Percentiles rank a stretch among this genome's conserved stretches.
These are phyloP conservation scores for Phytomonas sp. DNA, from an alignment of 208 protist genomes.

Conservation along the genomic window DNA sequence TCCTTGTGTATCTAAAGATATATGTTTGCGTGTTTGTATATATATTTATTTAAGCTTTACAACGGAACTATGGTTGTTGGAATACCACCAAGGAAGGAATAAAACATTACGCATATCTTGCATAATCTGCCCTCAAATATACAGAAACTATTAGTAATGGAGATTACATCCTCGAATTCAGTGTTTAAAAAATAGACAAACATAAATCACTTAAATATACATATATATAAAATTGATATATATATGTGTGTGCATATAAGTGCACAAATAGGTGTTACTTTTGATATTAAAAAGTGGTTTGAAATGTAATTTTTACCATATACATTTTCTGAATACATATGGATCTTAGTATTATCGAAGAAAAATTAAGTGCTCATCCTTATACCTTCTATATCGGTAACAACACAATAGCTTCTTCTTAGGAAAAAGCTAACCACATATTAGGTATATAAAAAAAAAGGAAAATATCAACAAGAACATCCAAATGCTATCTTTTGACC, in stretches of 20 bases:
- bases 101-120: background rate
- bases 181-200: constrained; percentile 2
- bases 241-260: background rate
- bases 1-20: background rate
- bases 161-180: background rate
- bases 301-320: background rate
- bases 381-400: constrained; percentile 11
- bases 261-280: background rate
- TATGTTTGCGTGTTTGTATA: background rate
- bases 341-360: background rate
- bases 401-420: constrained; percentile 2
- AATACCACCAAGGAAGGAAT: background rate
- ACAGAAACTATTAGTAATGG: background rate
- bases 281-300: background rate
- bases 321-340: constrained; percentile 3
- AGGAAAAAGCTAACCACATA: constrained; percentile 4
- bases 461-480: constrained; percentile 9
- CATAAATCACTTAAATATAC: background rate
- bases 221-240: constrained; percentile 12
- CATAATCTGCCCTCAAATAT: background rate
- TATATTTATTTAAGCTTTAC: background rate
- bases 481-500: constrained; percentile 1
- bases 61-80: background rate
- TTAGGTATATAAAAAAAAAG: constrained; percentile 11
- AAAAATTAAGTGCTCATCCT: background rate